These are phyloP conservation scores for Trichoderma harzianum DNA, from an alignment of 2,329 filamentous ascomycete species.

Conservation along the genomic window DNA sequence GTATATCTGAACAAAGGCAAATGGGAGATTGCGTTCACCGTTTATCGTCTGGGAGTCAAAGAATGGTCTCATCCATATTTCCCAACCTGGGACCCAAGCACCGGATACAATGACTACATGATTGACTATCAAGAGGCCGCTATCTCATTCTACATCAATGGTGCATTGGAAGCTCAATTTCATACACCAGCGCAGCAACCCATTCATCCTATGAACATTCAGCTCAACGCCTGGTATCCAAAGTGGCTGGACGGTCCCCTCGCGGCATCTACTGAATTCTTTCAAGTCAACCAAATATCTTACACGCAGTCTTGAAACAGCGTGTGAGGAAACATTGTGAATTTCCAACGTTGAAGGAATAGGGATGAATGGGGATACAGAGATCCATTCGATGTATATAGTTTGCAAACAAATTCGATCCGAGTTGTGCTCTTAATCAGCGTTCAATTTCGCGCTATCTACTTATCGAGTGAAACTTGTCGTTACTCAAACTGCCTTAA, in stretches of 20 bases:
- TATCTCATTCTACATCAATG: neutral
- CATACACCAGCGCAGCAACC: neutral
- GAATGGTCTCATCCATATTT: neutral
- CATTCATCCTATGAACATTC: neutral
- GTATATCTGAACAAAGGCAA: neutral
- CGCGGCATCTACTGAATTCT: neutral
- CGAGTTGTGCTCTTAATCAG: neutral
- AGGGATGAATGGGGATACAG: neutral
- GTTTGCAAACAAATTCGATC: neutral
- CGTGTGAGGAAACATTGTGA: neutral
- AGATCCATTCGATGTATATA: neutral
- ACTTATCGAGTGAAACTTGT: neutral
- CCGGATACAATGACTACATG: neutral
- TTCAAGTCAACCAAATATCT: neutral
- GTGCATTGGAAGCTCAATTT: neutral
- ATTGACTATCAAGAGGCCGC: neutral
- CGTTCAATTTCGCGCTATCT: neutral
- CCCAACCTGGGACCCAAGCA: neutral
- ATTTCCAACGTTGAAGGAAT: neutral
- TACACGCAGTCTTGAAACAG: neutral
- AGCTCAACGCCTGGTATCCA: neutral
- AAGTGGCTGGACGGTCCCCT: neutral
- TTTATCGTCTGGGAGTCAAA: neutral
- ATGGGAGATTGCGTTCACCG: conserved; percentile 2
- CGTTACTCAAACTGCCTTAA: neutral